These are phyloP conservation scores for Krasilnikovozyma curviuscula DNA, from an alignment of 768 basidiomycete genomes.

Conservation along the genomic window DNA sequence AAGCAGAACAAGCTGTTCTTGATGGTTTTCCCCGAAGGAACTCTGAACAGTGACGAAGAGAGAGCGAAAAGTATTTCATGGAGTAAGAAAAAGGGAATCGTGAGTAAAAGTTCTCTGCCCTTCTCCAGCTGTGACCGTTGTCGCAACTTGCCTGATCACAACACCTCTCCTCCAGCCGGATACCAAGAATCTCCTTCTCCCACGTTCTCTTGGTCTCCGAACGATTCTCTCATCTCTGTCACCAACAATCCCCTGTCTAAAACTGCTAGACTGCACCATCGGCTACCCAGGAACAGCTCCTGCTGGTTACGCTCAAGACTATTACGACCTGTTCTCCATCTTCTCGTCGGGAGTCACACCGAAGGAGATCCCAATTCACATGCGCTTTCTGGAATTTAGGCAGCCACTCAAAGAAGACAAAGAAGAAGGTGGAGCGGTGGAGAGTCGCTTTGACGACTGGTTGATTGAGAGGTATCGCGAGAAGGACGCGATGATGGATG, in stretches of 20 bases:
- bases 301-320: slow-evolving; percentile 62
- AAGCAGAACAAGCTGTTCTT: slow-evolving; percentile 37
- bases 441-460: slow-evolving; percentile 56
- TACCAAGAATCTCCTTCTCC: slow-evolving; percentile 60
- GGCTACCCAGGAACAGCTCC: slow-evolving; percentile 77
- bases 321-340: slow-evolving; percentile 75
- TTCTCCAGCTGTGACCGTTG: no score
- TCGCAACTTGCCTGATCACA: not conserved
- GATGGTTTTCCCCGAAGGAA: slow-evolving; percentile 88
- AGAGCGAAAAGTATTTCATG: slow-evolving; percentile 67
- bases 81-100: slow-evolving; percentile 72
- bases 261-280: slow-evolving; percentile 75
- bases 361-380: slow-evolving; percentile 67
- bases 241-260: slow-evolving; percentile 27
- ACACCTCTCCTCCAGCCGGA: slow-evolving; percentile 39
- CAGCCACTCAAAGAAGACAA: slow-evolving; percentile 12
- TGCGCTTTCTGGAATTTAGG: slow-evolving; percentile 45
- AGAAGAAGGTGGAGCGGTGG: slow-evolving; percentile 34
- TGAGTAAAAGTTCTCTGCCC: slow-evolving; percentile 32
- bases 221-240: slow-evolving; percentile 2
- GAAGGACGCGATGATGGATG: slow-evolving; percentile 63
- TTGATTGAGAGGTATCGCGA: slow-evolving; percentile 57
- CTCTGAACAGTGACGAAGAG: slow-evolving; percentile 71
- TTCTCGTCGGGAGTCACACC: slow-evolving; percentile 65
- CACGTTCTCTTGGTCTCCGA: slow-evolving; percentile 67